Percentiles rank a stretch among this genome's conserved stretches.
phyloP scores from a whole-genome alignment of 176 grass and related monocot species.

The Miscanthus lutarioriparius region DNA sequence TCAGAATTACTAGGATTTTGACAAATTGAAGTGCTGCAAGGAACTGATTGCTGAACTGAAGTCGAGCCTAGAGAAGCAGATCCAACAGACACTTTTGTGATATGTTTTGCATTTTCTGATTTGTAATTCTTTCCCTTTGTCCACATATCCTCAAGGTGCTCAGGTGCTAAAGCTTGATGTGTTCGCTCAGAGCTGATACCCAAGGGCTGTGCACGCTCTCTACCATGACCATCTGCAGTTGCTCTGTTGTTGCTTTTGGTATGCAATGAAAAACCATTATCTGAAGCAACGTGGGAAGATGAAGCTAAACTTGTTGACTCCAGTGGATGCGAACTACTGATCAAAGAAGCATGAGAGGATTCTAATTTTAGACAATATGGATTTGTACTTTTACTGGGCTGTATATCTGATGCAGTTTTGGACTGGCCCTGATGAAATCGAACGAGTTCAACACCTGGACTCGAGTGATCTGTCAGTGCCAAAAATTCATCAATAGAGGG shows the following conservation, averaged over 20 bases:
- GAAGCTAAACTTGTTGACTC: constrained; percentile 41
- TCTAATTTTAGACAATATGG: constrained; percentile 33
- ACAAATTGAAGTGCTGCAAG: constrained; percentile 13
- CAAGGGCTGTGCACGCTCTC: constrained; percentile 51
- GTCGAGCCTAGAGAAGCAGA: constrained; percentile 29
- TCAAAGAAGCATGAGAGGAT: constrained; percentile 18
- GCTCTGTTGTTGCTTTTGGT: constrained; percentile 39
- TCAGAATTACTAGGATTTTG: constrained; percentile 32
- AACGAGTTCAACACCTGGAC: constrained; percentile 93
- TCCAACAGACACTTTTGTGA: constrained; percentile 33
- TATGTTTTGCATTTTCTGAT: constrained; percentile 53
- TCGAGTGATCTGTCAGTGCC: constrained; percentile 64
- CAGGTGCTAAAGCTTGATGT: constrained; percentile 68
- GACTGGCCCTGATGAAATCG: constrained; percentile 54
- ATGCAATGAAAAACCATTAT: constrained; percentile 36
- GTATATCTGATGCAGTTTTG: constrained; percentile 43
- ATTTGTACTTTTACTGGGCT: constrained; percentile 42
- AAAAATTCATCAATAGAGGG: constrained; percentile 75
- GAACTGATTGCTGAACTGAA: constrained; percentile 40
- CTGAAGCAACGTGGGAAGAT: background rate
- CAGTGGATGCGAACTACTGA: constrained; percentile 35
- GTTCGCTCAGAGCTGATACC: constrained; percentile 55
- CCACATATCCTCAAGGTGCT: constrained; percentile 97
- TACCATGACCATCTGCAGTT: constrained; percentile 34
- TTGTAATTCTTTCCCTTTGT: constrained; percentile 94